These are phyloP conservation scores for Herpetomonas samuelpessoai DNA, from an alignment of 208 protist genomes.

Conservation along the genomic window DNA sequence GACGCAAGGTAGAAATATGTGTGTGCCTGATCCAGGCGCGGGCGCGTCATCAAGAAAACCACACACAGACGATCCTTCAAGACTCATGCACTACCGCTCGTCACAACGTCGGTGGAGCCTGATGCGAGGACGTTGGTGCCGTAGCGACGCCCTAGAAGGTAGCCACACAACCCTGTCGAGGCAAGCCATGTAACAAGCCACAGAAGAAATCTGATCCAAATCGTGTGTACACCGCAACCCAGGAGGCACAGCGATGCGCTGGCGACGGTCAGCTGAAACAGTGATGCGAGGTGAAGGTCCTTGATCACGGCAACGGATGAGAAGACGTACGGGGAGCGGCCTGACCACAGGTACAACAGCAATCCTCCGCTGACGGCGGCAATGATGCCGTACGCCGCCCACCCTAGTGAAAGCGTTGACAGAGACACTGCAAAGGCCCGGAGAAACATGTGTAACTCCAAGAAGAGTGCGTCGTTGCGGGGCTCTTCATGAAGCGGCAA, in stretches of 20 bases:
- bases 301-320: not conserved
- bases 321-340: not conserved
- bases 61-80: too few species aligned
- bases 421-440: not conserved
- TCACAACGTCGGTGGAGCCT: too few species aligned
- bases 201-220: not conserved
- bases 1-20: too few species aligned
- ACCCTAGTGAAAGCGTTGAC: not conserved
- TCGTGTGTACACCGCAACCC: not conserved
- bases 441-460: slow-evolving; percentile 1
- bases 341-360: not conserved
- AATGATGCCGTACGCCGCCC: not conserved
- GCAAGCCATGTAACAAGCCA: not conserved
- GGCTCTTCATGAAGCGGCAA: not conserved
- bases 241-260: not conserved
- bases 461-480: not conserved
- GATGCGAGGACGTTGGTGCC: too few species aligned
- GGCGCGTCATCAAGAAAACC: too few species aligned
- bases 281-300: not conserved
- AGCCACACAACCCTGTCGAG: not conserved
- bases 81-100: too few species aligned
- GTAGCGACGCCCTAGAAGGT: too few species aligned
- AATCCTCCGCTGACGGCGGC: not conserved
- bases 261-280: not conserved
- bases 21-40: too few species aligned